Conservation (phyloP, 305 asterid genomes). For the Fraxinus greggii region DNA sequence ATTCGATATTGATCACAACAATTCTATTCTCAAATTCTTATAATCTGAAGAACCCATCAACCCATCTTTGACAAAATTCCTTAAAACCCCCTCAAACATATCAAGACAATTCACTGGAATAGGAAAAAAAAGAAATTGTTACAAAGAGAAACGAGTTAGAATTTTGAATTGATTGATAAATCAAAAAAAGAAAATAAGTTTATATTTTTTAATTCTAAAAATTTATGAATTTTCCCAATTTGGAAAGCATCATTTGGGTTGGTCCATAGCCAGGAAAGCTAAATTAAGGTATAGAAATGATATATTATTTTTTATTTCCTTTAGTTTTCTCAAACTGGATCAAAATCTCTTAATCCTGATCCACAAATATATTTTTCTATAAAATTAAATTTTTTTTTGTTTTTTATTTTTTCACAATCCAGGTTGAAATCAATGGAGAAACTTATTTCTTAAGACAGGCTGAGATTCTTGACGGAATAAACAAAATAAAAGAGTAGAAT, state of each 20-base stretch:
- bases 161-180: neutral
- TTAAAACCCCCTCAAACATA: neutral
- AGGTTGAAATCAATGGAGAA: neutral
- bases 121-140: no score
- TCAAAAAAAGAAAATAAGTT: neutral
- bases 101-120: neutral
- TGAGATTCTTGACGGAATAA: neutral
- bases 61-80: neutral
- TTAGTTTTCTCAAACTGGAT: neutral
- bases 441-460: neutral
- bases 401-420: neutral
- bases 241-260: neutral
- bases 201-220: no score
- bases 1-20: neutral
- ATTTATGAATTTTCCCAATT: neutral
- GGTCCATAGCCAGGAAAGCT: no score
- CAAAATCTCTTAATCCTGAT: neutral
- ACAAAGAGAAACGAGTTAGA: neutral
- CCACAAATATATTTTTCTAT: neutral
- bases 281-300: no score
- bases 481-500: no score
- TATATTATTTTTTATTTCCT: no score
- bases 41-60: neutral
- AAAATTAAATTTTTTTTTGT: no score
- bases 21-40: neutral